Evolutionary conservation across 768 basidiomycete species (phyloP).

Genomic region (Boletus fagicola): DNA sequence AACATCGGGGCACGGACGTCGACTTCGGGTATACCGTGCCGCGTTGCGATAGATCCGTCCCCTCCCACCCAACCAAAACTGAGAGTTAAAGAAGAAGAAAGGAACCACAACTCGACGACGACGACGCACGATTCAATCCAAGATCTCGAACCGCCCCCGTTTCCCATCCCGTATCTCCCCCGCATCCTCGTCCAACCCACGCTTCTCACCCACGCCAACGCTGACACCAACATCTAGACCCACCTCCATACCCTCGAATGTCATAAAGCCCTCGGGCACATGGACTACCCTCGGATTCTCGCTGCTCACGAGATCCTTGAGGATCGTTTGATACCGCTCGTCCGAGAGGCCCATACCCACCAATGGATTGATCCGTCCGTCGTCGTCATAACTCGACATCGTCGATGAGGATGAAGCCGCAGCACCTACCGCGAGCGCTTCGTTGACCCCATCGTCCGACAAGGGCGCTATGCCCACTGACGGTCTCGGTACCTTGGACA

Average conservation of each 20-base stretch:
- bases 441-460: conserved; percentile 50
- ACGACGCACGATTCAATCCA: conserved; percentile 42
- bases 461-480: conserved; percentile 66
- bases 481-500: conserved; percentile 57
- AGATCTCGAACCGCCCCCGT: conserved; percentile 57
- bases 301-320: conserved; percentile 68
- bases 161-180: conserved; percentile 46
- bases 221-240: conserved; percentile 19
- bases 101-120: neutral
- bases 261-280: conserved; percentile 24
- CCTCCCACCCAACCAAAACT: neutral
- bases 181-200: conserved; percentile 38
- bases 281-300: conserved; percentile 54
- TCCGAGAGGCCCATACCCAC: conserved; percentile 86
- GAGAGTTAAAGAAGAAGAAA: neutral
- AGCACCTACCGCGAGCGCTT: conserved; percentile 49
- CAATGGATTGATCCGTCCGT: conserved; percentile 74
- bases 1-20: neutral
- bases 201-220: conserved; percentile 35
- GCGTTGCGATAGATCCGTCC: neutral
- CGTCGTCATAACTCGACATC: conserved; percentile 36
- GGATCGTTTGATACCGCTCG: conserved; percentile 79
- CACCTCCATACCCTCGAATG: conserved; percentile 19
- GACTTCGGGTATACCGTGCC: conserved; percentile 1
- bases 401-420: conserved; percentile 18